Base-by-base conservation (phyloP, 2,329 filamentous ascomycete genomes). In the Colletotrichum sp. region DNA sequence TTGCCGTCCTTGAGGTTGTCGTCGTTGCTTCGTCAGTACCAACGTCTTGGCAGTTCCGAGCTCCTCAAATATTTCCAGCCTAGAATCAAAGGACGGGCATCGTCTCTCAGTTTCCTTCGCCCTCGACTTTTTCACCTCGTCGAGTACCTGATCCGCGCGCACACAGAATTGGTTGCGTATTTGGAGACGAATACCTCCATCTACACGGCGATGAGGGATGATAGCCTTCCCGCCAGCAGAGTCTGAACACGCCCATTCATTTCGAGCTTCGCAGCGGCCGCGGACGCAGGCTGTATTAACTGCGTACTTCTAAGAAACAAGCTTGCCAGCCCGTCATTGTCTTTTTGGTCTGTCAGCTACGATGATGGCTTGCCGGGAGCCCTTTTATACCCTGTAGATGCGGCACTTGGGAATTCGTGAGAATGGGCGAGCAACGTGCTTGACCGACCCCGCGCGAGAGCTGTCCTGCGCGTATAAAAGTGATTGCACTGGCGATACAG, bases 1-100 rank as follows among this genome's bases (percentile, higher is more conserved):
- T 48, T 48, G 43, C 18, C 1, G 18, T 48, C 39, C 18, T n/a
- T 12, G 18, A n/a, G 2, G 39, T n/a, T 48, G 18, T 6, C 3
- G 39, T 12, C 39, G 9, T 48, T n/a, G 9, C n/a, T 13, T 52
- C 43, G n/a, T 52, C n/a, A n/a, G n/a, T 21, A 13, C 7, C 43
- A 4, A 0, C 43, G 7, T 21, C n/a, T 21, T 1, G 0, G 43
- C 43, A 52, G n/a, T 1, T 21, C n/a, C 10, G 1, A 13, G 10
- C 43, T 3, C 3, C 43, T 52, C 2, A 13, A 52, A 4, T 7
- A 2, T 21, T 4, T 0, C 6, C 2, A 13, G 6, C 2, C 43
- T 52, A 21, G 4, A 12, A 3, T 21, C 0, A 4, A 13, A 13
- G 10, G 2, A 2, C 43, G 43, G n/a, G 10, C n/a, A 21, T 13